These are phyloP conservation scores for Nymphaea colorata DNA, from an alignment of 164 flowering plant species.

Conservation along the genomic window DNA sequence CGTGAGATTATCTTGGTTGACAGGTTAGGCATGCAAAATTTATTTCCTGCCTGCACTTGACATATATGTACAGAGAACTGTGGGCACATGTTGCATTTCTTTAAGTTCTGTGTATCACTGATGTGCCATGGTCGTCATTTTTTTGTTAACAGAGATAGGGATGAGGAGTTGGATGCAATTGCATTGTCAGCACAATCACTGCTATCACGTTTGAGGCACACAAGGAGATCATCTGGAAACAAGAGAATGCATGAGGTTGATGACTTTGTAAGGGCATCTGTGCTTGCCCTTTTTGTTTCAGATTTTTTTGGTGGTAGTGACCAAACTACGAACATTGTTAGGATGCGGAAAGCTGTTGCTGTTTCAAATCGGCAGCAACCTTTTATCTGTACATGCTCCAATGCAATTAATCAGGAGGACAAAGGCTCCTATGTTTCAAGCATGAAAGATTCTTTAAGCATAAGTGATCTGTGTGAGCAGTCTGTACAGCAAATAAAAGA, in stretches of 20 bases:
- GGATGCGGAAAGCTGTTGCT: slow-evolving; percentile 52
- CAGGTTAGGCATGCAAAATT: slow-evolving; percentile 32
- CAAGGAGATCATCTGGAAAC: slow-evolving; percentile 18
- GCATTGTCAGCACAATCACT: slow-evolving; percentile 56
- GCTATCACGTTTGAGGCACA: slow-evolving; percentile 36
- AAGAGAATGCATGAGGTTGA: slow-evolving; percentile 18
- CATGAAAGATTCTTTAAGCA: slow-evolving; percentile 26
- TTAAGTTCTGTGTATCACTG: no score
- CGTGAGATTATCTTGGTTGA: slow-evolving; percentile 94
- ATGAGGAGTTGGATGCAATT: slow-evolving; percentile 70
- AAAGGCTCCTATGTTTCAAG: slow-evolving; percentile 11
- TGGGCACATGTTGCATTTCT: no score
- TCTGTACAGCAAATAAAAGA: slow-evolving; percentile 56
- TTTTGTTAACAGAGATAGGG: slow-evolving; percentile 36
- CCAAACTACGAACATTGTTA: slow-evolving; percentile 37
- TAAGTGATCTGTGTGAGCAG: slow-evolving; percentile 59
- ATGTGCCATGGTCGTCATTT: no score
- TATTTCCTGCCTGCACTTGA: background rate
- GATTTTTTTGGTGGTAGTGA: slow-evolving; percentile 95
- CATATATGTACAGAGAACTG: no score
- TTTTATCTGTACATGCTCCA: slow-evolving; percentile 80
- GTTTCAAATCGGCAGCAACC: slow-evolving; percentile 74
- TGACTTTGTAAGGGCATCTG: slow-evolving; percentile 57
- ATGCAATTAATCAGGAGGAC: slow-evolving; percentile 34
- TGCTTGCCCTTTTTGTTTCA: slow-evolving; percentile 91